Base-by-base conservation (phyloP, 208 protist genomes). In the Leishmania turanica region DNA sequence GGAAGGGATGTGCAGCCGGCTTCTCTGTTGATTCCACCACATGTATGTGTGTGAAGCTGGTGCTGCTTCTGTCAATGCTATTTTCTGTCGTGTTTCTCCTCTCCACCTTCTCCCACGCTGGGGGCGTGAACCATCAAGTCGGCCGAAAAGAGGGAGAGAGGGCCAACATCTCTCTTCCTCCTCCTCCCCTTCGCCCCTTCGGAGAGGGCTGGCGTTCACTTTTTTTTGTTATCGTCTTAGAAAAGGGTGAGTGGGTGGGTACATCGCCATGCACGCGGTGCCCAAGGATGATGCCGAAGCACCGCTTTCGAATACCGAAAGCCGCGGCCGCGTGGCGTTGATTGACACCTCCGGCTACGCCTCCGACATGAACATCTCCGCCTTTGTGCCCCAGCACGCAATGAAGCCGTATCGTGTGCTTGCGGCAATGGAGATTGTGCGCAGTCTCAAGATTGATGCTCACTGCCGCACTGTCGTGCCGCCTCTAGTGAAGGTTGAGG, bases 341-440 rank as follows among this genome's bases (percentile, higher is more conserved):
- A 91, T 97, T 71, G 92, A 97, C 83, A 95, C 92, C 64, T 92
- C 95, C 13, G 89, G 88, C 75, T 96, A 97, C 80, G 90, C 88
- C 58, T 93, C 93, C 4, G 95, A 97, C 82, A 96, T 94, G 83
- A 96, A 93, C 78, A 85, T 97, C 47, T 92, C 95, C 17, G 92
- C 92, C 40, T 90, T 96, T 45, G 85, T 96, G 3, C 93, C 95
- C 13, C 95, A 97, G 79, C 95, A 97, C 78, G 95, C 95, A 40
- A 97, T 97, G 95, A 97, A 97, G 82, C 95, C 95, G 34, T 97
- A 96, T 75, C 92, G 95, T 51, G 73, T 96, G 40, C 81, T 97
- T 27, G 92, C 91, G 8, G 94, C 95, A 9, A 96, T 92, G 88
- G 95, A 97, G 81, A 90, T 97, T 45, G 90, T 96, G 69, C 80